These are phyloP conservation scores for Mrakia gelida DNA, from an alignment of 768 basidiomycete species.

Conservation along the genomic window DNA sequence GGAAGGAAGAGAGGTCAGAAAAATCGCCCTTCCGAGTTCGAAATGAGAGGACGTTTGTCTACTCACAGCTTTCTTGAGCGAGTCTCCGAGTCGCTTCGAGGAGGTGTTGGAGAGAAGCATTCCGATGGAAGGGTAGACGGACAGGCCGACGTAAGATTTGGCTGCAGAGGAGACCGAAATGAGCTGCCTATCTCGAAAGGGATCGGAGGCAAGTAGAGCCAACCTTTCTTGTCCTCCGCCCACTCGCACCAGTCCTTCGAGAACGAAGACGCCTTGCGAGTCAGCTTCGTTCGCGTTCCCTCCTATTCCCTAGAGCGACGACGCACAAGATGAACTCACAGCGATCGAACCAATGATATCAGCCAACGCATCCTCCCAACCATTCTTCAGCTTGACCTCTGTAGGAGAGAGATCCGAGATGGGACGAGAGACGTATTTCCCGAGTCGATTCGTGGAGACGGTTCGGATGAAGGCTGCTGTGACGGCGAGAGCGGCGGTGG, in stretches of 20 bases:
- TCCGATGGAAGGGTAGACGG: background rate
- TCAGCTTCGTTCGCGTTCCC: background rate
- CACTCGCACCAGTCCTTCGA: background rate
- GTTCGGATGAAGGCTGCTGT: background rate
- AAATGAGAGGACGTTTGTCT: background rate
- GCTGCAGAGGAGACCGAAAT: background rate
- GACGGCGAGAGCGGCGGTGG: background rate
- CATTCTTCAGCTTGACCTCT: background rate
- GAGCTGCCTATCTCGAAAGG: background rate
- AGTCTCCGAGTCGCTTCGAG: background rate
- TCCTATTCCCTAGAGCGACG: too few species aligned
- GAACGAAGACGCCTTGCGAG: background rate
- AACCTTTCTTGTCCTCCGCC: background rate
- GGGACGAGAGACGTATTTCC: background rate
- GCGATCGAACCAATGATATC: background rate
- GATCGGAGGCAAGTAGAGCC: background rate
- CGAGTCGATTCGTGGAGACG: background rate
- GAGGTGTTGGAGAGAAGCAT: background rate
- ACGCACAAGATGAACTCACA: background rate
- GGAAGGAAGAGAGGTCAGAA: too few species aligned
- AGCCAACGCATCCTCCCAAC: background rate
- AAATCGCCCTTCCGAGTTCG: too few species aligned
- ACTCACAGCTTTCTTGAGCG: background rate
- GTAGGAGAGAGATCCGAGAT: background rate
- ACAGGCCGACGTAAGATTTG: background rate